These are phyloP conservation scores for Linum trigynum DNA, from an alignment of 345 rosid species.

Conservation along the genomic window DNA sequence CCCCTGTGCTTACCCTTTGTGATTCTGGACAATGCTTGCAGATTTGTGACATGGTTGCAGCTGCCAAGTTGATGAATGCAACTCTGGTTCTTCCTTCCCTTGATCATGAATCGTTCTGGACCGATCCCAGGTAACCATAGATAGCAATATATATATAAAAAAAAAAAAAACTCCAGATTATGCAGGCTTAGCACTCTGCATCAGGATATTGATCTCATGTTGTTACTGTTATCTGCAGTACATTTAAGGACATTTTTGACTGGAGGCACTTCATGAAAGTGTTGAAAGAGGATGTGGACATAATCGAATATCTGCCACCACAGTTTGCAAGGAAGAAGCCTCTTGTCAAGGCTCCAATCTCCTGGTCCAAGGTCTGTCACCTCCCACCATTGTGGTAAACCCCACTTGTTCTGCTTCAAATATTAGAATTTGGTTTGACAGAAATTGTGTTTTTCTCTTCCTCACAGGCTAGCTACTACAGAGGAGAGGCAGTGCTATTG, in stretches of 20 bases:
- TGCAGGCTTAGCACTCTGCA: too few species aligned
- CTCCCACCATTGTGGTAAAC: not conserved
- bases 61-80: conserved; percentile 92
- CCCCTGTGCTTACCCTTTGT: not conserved
- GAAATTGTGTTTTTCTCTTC: conserved; percentile 2
- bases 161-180: not conserved
- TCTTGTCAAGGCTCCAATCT: conserved; percentile 73
- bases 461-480: conserved; percentile 88
- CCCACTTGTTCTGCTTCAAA: not conserved
- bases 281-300: conserved; percentile 63
- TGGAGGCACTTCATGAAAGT: conserved; percentile 81
- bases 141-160: not conserved
- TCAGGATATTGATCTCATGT: too few species aligned
- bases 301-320: conserved; percentile 73
- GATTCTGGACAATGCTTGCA: conserved; percentile 24
- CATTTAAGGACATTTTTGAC: conserved; percentile 89
- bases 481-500: conserved; percentile 50
- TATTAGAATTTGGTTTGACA: not conserved
- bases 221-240: conserved; percentile 33
- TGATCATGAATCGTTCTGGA: conserved; percentile 97
- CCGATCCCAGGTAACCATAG: conserved; percentile 68
- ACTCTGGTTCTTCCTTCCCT: conserved; percentile 93
- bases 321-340: conserved; percentile 45
- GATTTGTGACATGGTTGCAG: conserved; percentile 99
- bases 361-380: conserved; percentile 98